Conservation (phyloP, 2,329 filamentous ascomycete genomes). For the Penicillium sp. region DNA sequence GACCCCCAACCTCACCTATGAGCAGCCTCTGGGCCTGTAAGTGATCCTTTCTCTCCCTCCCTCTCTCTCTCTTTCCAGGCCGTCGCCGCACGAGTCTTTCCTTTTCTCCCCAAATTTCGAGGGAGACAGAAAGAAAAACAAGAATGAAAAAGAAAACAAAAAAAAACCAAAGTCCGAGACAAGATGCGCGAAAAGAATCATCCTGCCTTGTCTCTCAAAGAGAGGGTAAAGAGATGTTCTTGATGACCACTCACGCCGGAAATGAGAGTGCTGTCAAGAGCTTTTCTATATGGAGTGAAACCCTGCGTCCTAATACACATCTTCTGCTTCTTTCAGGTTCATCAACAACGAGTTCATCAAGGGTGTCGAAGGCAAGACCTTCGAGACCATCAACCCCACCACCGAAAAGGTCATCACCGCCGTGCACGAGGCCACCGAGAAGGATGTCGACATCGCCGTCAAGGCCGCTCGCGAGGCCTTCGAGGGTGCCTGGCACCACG, state of each 20-base stretch:
- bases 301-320: not conserved
- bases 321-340: constrained; percentile 43
- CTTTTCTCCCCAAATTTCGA: too few species aligned
- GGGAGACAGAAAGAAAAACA: too few species aligned
- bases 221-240: too few species aligned
- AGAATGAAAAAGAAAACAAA: too few species aligned
- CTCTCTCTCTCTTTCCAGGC: not conserved
- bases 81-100: not conserved
- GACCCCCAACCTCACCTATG: constrained; percentile 37
- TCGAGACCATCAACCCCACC: constrained; percentile 85
- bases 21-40: constrained; percentile 39
- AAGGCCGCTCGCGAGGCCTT: constrained; percentile 80
- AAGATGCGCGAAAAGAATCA: too few species aligned
- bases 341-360: constrained; percentile 56
- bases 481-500: constrained; percentile 63
- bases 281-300: too few species aligned
- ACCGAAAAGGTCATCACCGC: constrained; percentile 79
- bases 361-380: constrained; percentile 77
- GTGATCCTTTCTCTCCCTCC: constrained; percentile 60
- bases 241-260: too few species aligned
- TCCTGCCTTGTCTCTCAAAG: not conserved
- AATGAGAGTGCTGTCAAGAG: too few species aligned
- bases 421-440: constrained; percentile 79
- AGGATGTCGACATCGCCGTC: constrained; percentile 70
- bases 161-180: too few species aligned